phyloP scores from a whole-genome alignment of 208 protist species.

The Leishmania major region DNA sequence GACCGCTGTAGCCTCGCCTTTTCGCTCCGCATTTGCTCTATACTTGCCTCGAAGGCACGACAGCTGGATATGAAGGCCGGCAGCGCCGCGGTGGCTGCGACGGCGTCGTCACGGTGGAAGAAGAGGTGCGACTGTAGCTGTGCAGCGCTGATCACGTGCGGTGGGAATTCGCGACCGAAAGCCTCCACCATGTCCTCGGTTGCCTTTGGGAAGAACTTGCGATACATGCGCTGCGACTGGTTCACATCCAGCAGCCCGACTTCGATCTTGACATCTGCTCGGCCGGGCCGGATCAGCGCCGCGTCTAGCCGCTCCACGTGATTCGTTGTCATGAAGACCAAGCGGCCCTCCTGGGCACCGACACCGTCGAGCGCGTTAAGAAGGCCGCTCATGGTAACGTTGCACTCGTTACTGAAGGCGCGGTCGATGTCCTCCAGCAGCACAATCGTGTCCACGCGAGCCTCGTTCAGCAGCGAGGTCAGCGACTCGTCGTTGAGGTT shows the following conservation, averaged over 20 bases:
- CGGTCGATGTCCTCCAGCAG: conserved; percentile 97
- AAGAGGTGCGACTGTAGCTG: conserved; percentile 95
- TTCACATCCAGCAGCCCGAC: conserved; percentile 67
- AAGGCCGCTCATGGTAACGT: conserved; percentile 94
- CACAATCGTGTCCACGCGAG: conserved; percentile 87
- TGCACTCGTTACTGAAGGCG: conserved; percentile 88
- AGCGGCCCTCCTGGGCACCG: conserved; percentile 91
- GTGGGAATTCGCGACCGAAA: conserved; percentile 49
- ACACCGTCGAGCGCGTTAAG: conserved; percentile 97
- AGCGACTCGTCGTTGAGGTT: conserved; percentile 90
- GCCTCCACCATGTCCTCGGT: conserved; percentile 30
- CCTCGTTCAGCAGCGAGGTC: conserved; percentile 83
- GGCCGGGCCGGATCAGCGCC: conserved; percentile 94
- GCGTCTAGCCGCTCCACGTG: conserved; percentile 94
- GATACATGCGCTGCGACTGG: conserved; percentile 86
- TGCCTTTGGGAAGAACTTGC: conserved; percentile 82
- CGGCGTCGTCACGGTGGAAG: conserved; percentile 78
- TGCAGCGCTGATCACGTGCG: conserved; percentile 75
- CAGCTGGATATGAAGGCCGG: conserved; percentile 45
- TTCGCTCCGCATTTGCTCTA: conserved; percentile 49
- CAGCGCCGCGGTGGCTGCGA: conserved; percentile 48
- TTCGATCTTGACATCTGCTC: conserved; percentile 93
- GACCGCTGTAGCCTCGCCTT: conserved; percentile 40
- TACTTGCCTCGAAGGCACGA: conserved; percentile 52
- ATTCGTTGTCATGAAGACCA: conserved; percentile 98